Conservation (phyloP, 805 yeast species). For the Cyberlindnera sargentensis region DNA sequence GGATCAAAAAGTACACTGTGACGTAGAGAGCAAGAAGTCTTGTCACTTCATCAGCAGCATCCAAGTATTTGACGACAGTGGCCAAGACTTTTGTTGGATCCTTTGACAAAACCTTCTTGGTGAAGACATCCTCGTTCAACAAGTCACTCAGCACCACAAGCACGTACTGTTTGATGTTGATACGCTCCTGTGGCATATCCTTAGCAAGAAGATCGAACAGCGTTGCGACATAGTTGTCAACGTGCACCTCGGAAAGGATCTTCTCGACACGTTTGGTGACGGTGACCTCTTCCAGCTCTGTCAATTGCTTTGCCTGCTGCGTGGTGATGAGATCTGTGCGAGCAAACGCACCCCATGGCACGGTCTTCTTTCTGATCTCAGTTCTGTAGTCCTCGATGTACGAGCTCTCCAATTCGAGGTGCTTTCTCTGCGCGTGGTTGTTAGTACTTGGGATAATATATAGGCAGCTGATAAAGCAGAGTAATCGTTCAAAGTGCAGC, state of each 20-base stretch:
- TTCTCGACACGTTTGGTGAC: conserved; percentile 32
- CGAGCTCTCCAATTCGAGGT: conserved; percentile 49
- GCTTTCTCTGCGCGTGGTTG: conserved; percentile 17
- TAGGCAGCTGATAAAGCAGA: too few species aligned
- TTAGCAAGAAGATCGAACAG: conserved; percentile 48
- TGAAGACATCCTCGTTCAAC: conserved; percentile 26
- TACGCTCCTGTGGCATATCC: conserved; percentile 46
- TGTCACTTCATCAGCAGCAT: conserved; percentile 48
- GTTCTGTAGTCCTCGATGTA: conserved; percentile 58
- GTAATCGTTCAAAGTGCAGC: too few species aligned
- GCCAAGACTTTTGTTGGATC: conserved; percentile 14
- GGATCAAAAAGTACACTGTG: conserved; percentile 41
- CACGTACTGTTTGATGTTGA: conserved; percentile 52
- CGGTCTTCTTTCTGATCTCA: conserved; percentile 68
- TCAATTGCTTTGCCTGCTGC: conserved; percentile 50
- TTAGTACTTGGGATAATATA: neutral
- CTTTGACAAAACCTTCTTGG: conserved; percentile 32
- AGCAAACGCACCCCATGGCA: conserved; percentile 90
- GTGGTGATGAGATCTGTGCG: conserved; percentile 61
- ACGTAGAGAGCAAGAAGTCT: conserved; percentile 49
- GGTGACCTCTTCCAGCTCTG: conserved; percentile 28
- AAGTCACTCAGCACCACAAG: conserved; percentile 58
- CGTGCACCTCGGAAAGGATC: conserved; percentile 30
- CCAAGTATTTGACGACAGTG: conserved; percentile 47
- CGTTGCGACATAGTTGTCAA: conserved; percentile 47